Percentiles rank a stretch among this genome's conserved stretches.
These are phyloP conservation scores for Hypoxylon sp. DNA, from an alignment of 2,329 filamentous ascomycete genomes.

Conservation along the genomic window DNA sequence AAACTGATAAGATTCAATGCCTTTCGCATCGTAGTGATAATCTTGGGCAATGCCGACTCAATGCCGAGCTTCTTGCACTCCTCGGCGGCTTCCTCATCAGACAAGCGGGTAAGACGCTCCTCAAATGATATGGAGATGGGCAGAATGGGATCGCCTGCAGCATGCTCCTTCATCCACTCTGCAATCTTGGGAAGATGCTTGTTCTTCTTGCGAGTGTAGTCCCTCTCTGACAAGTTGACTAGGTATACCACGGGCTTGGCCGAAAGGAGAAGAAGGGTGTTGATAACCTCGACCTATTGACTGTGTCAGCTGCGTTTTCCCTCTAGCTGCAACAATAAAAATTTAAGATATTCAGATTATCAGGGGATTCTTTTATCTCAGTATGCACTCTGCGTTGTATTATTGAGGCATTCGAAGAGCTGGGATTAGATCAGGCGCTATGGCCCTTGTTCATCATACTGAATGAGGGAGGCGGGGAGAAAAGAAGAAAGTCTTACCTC, in stretches of 20 bases:
- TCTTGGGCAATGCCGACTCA: conserved; percentile 91
- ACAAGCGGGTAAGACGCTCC: conserved; percentile 88
- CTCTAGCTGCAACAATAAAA: conserved; percentile 31
- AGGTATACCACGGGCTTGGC: conserved; percentile 98
- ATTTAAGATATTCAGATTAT: conserved; percentile 56
- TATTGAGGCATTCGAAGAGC: conserved; percentile 96
- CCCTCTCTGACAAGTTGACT: conserved; percentile 96
- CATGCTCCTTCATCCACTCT: conserved; percentile 95
- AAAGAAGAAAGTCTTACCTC: conserved; percentile 78
- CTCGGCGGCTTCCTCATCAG: conserved; percentile 81
- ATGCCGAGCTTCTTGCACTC: conserved; percentile 91
- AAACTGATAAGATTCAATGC: conserved; percentile 91
- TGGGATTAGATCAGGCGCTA: conserved; percentile 97
- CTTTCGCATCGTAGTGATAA: conserved; percentile 94
- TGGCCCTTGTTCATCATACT: conserved; percentile 98
- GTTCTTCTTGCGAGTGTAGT: conserved; percentile 99
- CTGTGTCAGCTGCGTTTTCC: conserved; percentile 50
- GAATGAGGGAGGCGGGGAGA: conserved; percentile 25
- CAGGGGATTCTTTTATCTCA: conserved; percentile 91
- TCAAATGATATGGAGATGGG: conserved; percentile 94
- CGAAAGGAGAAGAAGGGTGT: conserved; percentile 93
- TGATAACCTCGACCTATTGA: conserved; percentile 92
- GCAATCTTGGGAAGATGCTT: conserved; percentile 96
- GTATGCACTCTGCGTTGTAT: conserved; percentile 80
- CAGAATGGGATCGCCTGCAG: conserved; percentile 88